These are phyloP conservation scores for Euphorbia pulcherrima DNA, from an alignment of 345 rosid genomes.

Conservation along the genomic window DNA sequence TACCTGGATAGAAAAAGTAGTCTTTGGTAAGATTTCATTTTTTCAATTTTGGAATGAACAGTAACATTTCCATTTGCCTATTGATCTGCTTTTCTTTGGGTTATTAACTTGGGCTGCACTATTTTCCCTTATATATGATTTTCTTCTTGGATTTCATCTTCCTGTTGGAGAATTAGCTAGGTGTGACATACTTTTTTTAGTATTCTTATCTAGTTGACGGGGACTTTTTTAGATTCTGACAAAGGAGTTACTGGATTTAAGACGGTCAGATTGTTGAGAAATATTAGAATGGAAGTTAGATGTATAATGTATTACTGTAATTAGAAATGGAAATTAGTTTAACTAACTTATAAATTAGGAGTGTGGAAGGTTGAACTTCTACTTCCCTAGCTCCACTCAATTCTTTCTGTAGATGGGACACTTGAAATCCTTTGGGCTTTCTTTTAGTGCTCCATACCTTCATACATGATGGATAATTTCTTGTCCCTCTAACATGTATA, in stretches of 20 bases:
- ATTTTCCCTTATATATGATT: not conserved
- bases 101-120: not conserved
- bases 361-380: not conserved
- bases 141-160: not conserved
- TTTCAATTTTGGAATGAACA: constrained; percentile 1
- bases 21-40: constrained; percentile 66
- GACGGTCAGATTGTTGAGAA: too few relatives aligned
- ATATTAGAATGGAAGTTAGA: not conserved
- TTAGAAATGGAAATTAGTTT: not conserved
- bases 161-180: constrained; percentile 2
- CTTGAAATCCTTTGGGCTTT: not conserved
- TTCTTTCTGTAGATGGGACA: not conserved
- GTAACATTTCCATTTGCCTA: not conserved
- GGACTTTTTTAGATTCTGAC: not conserved
- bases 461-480: not conserved
- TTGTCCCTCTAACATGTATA: not conserved
- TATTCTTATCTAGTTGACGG: not conserved
- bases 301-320: too few relatives aligned
- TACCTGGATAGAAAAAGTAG: constrained; percentile 94
- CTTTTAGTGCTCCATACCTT: not conserved
- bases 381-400: not conserved
- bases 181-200: not conserved
- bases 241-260: not conserved
- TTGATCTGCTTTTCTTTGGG: not conserved
- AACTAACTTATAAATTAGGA: constrained; percentile 1